phyloP scores from a whole-genome alignment of 306 rosid species.

The Prunus mume region DNA sequence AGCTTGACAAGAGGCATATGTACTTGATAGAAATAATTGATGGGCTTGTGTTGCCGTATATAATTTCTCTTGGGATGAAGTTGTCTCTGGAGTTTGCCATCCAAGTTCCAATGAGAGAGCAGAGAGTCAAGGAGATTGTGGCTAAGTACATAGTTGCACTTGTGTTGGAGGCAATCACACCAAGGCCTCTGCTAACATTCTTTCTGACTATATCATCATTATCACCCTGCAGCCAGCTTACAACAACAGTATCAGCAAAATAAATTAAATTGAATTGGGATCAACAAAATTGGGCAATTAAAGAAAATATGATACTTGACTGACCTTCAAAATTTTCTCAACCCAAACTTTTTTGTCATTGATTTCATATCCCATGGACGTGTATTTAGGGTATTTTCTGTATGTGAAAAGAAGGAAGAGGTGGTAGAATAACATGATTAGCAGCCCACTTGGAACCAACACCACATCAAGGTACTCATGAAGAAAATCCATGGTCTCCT shows the following conservation, averaged over 20 bases:
- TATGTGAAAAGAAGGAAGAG: conserved; percentile 58
- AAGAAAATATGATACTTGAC: conserved; percentile 24
- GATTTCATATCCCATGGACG: conserved; percentile 72
- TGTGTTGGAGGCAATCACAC: conserved; percentile 61
- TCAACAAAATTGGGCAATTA: too few relatives aligned
- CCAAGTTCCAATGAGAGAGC: conserved; percentile 80
- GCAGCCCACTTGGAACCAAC: conserved; percentile 66
- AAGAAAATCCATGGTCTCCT: conserved; percentile 39
- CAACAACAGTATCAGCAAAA: background rate
- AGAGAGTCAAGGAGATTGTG: conserved; percentile 60
- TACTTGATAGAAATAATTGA: conserved; percentile 54
- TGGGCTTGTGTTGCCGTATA: conserved; percentile 60
- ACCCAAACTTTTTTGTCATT: conserved; percentile 72
- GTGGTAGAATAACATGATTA: conserved; percentile 68
- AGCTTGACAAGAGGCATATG: conserved; percentile 53
- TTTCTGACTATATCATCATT: conserved; percentile 21
- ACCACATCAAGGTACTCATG: conserved; percentile 62
- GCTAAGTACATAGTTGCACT: conserved; percentile 53
- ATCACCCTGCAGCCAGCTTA: conserved; percentile 33
- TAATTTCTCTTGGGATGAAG: conserved; percentile 34
- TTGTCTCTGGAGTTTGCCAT: conserved; percentile 25
- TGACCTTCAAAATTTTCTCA: conserved; percentile 63
- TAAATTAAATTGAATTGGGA: too few relatives aligned
- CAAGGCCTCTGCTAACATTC: conserved; percentile 35
- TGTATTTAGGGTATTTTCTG: conserved; percentile 53